Percentiles rank a stretch among this genome's conserved stretches.
Conservation (phyloP, 139 green algal genomes). For the Closterium sp. region DNA sequence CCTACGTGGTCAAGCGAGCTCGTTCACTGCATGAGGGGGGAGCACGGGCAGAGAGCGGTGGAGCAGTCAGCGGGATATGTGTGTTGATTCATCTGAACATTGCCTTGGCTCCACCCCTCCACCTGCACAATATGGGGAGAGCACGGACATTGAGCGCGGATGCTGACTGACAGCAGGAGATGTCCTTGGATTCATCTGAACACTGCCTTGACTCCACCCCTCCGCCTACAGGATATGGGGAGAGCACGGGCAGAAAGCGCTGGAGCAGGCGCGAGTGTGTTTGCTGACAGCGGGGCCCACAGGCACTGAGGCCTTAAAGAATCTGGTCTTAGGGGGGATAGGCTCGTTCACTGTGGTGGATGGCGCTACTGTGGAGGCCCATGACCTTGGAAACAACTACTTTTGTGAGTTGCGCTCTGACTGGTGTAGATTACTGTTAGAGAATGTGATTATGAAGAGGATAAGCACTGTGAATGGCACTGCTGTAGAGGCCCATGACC, state of each 20-base stretch:
- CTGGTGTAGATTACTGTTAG: not conserved
- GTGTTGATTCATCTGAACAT: too few relatives aligned
- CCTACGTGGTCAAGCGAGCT: too few relatives aligned
- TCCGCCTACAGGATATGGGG: slow-evolving; percentile 52
- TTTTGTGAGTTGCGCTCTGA: slow-evolving; percentile 52
- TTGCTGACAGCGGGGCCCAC: slow-evolving; percentile 53
- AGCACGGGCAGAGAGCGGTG: slow-evolving; percentile 47
- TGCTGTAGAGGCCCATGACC: not conserved
- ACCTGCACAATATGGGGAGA: too few relatives aligned
- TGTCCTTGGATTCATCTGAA: too few relatives aligned
- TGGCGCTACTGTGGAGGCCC: slow-evolving; percentile 61
- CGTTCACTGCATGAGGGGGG: slow-evolving; percentile 55
- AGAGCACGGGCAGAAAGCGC: slow-evolving; percentile 49
- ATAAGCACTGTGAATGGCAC: not conserved
- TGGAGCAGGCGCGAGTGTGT: slow-evolving; percentile 51
- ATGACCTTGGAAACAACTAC: slow-evolving; percentile 95
- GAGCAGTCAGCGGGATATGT: too few relatives aligned
- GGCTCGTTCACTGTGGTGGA: slow-evolving; percentile 92
- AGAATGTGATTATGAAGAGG: too few relatives aligned
- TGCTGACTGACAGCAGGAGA: too few relatives aligned
- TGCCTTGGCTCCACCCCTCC: too few relatives aligned
- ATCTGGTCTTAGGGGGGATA: slow-evolving; percentile 95
- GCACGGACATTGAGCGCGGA: too few relatives aligned
- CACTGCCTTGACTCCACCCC: too few relatives aligned
- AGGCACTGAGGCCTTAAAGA: slow-evolving; percentile 91